Evolutionary conservation across 352 stramenopile genomes (phyloP), one percentile per base, ranked within the genome.

Genomic region (Pythium grandisporangium): DNA sequence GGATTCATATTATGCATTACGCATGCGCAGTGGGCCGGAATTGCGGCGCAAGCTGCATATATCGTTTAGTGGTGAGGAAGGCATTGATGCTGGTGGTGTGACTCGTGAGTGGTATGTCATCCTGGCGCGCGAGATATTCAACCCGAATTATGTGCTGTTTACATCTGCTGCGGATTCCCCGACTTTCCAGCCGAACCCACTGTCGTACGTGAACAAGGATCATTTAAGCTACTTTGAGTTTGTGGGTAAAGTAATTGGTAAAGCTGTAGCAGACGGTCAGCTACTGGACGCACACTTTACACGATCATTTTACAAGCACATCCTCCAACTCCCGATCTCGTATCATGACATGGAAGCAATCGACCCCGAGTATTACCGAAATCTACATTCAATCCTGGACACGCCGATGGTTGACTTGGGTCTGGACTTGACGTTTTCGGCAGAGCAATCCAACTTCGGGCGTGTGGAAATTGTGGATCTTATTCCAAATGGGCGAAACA

Each of bases 271-370:
- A 13, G 97, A 99, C 61, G 95, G 96, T 0, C 97, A 98, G 63
- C 65, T 99, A 27, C 79, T 99, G 27, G 96, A 99, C 63, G 96
- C 95, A 10, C 96, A 99, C 54, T 99, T 99, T 51, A 99, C 96
- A 19, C 73, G 96, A 12, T 98, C 83, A 42, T 95, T 99, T 42
- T 99, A 99, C 83, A 95, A 95, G 70, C 96, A 99, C 61, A 99
- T 99, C 59, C 63, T 99, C 38, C 96, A 98, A 54, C 67, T 98
- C 29, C 93, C 96, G 41, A 93, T 98, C 30, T 89, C 70, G 34
- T 97, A 99, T 59, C 82, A 97, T 47, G 97, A 99, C 69, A 99
- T 99, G 95, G 93, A 99, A 78, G 94, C 91, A 2, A 98, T 98
- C 40, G 95, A 99, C 58, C 95, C 95, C 7, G 93, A 98, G 61